Conservation (phyloP, 2,329 filamentous ascomycete species). For the Epicoccum nigrum region DNA sequence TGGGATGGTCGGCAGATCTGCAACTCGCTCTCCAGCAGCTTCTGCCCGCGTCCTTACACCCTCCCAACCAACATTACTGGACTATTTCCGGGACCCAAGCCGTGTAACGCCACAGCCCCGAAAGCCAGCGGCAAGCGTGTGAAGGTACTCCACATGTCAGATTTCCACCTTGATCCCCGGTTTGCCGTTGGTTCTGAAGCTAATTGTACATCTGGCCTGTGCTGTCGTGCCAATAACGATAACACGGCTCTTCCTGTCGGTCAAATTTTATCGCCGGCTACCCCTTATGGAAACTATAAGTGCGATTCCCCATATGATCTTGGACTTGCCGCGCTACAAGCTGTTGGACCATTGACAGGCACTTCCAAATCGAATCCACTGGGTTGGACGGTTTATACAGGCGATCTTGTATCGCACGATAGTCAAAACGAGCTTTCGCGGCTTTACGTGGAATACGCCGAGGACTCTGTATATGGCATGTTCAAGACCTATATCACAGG, state of each 20-base stretch:
- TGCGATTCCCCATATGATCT: slow-evolving; percentile 10
- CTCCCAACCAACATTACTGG: slow-evolving; percentile 1
- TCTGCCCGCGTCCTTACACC: slow-evolving; percentile 2
- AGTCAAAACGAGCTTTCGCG: slow-evolving; percentile 2
- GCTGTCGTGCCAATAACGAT: slow-evolving; percentile 7
- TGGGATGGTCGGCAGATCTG: slow-evolving; percentile 8
- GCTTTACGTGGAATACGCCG: slow-evolving; percentile 6
- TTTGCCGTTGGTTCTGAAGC: slow-evolving; percentile 9
- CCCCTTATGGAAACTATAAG: slow-evolving; percentile 1
- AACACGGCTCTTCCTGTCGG: slow-evolving; percentile 1
- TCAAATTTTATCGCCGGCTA: slow-evolving; percentile 1
- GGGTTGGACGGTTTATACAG: slow-evolving; percentile 7
- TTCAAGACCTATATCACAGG: slow-evolving; percentile 7
- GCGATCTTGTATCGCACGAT: slow-evolving; percentile 5
- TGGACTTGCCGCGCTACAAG: slow-evolving; percentile 3
- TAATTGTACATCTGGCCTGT: slow-evolving; percentile 5
- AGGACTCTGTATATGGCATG: slow-evolving; percentile 8
- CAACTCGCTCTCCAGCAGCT: slow-evolving; percentile 5
- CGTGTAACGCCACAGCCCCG: slow-evolving; percentile 1
- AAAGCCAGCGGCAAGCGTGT: slow-evolving; percentile 3
- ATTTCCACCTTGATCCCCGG: slow-evolving; percentile 9
- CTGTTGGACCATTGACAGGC: slow-evolving; percentile 5
- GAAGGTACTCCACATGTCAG: slow-evolving; percentile 9
- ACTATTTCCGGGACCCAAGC: slow-evolving; percentile 4
- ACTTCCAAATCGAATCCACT: not conserved